Conservation (phyloP, 225 moss, liverwort and hornwort species). For the Marchantia polymorpha region DNA sequence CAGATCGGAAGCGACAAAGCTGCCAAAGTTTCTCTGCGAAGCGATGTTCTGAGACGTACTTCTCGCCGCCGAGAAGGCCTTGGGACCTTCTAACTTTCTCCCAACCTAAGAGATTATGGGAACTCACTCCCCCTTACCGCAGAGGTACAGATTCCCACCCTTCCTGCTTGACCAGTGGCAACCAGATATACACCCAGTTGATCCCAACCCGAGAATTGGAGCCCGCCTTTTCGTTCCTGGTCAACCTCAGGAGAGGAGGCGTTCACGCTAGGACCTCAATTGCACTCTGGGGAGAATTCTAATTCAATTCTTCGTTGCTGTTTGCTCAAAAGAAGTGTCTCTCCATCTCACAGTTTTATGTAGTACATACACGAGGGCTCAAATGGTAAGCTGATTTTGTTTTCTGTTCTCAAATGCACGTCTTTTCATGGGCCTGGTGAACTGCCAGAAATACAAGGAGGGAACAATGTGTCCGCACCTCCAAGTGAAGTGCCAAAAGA, state of each 20-base stretch:
- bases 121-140: slow-evolving; percentile 6
- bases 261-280: no score
- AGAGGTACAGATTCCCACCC: slow-evolving; percentile 3
- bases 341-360: no score
- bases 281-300: no score
- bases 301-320: no score
- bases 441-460: background rate
- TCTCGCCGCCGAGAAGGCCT: slow-evolving; percentile 4
- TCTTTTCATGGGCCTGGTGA: background rate
- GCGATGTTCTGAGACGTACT: background rate
- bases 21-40: background rate
- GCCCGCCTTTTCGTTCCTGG: no score
- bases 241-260: no score
- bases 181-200: no score
- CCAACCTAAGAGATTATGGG: slow-evolving; percentile 12
- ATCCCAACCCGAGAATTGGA: no score
- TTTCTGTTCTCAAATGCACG: background rate
- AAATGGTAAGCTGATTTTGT: no score
- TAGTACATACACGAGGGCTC: no score
- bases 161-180: no score
- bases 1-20: slow-evolving; percentile 6
- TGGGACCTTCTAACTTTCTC: slow-evolving; percentile 3
- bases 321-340: no score
- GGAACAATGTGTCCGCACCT: background rate
- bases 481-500: background rate